Evolutionary conservation across 768 basidiomycete species (phyloP), one percentile per base, ranked within the genome.

Genomic region (Daedaleopsis sinensis): DNA sequence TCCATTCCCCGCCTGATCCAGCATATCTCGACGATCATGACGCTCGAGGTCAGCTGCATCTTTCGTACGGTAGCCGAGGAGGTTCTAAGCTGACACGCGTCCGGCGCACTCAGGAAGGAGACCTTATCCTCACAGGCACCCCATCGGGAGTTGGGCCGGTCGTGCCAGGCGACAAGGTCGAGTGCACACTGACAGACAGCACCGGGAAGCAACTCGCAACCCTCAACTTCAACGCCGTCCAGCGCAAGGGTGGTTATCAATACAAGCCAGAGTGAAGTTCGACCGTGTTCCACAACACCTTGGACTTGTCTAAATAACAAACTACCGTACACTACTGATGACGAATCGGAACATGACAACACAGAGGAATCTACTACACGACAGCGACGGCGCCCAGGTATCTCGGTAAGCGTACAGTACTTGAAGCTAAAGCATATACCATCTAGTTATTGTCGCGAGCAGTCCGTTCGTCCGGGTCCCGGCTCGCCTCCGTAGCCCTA

Each of bases 1-100:
- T 82, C 81, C 35, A 94, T 98, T 39, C 94, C 95, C 1, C 81
- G 85, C 21, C 81, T 98, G 52, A 90, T 98, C 64, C 86, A 91
- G 65, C 95, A 96, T 70, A 82, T 96, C 57, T 96, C 95, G 2
- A 91, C 93, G 5, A 96, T 99, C 74, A 97, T 98, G 95, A 89
- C 90, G 0, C 82, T 99, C n/a, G 94, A 97, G 82, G 95, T 91
- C 16, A 50, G 70, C 53, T 6, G 21, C 11, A 32, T 32, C 10
- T 37, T 44, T 16, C 6, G 5, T 9, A 49, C 54, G 44, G n/a
- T 2, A 48, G 12, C 23, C 27, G 27, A 32, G 27, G 27, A 32
- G 27, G 27, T 32, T 32, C 27, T 32, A 32, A 32, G 7, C 27
- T 32, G 7, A 32, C 27, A 32, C 27, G 27, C 27, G 27, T 38